A percentile compares a stretch with the other conserved stretches of the same genome.
phyloP scores from a whole-genome alignment of 768 basidiomycete species.

The Russula vinacea region DNA sequence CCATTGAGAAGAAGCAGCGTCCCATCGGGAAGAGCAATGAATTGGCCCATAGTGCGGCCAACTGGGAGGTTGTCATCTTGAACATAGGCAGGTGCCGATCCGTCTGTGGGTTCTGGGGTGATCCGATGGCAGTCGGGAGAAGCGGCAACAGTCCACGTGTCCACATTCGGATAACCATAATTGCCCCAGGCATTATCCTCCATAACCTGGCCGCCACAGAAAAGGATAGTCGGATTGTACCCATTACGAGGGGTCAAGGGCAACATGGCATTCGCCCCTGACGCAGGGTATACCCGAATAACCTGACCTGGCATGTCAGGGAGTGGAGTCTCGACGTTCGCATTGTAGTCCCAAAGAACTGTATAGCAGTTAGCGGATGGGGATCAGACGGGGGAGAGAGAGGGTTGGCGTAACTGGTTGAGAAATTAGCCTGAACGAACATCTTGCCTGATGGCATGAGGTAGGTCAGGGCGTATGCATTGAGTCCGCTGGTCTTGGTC shows the following conservation, averaged over 20 bases:
- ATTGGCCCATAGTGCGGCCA: slow-evolving; percentile 6
- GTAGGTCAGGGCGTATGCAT: neutral
- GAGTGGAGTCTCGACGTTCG: neutral
- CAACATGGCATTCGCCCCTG: slow-evolving; percentile 15
- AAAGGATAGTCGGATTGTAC: slow-evolving; percentile 1
- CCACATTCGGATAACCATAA: neutral
- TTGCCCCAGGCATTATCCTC: neutral
- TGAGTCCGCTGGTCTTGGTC: slow-evolving; percentile 6
- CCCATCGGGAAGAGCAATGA: slow-evolving; percentile 11
- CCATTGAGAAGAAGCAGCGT: slow-evolving; percentile 16
- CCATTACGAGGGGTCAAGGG: slow-evolving; percentile 7
- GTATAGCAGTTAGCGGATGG: neutral
- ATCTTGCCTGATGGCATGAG: slow-evolving; percentile 17
- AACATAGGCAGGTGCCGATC: slow-evolving; percentile 5
- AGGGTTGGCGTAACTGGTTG: slow-evolving; percentile 4
- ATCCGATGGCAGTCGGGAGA: slow-evolving; percentile 7
- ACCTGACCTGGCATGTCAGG: slow-evolving; percentile 18
- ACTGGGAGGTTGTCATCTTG: slow-evolving; percentile 11
- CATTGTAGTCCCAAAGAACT: slow-evolving; percentile 17
- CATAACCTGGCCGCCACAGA: slow-evolving; percentile 4
- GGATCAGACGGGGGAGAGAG: neutral
- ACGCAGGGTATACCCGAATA: slow-evolving; percentile 18
- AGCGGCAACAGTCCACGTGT: slow-evolving; percentile 4
- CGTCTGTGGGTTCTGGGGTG: slow-evolving; percentile 16
- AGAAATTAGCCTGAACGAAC: slow-evolving; percentile 17